A percentile compares a stretch with the other conserved stretches of the same genome.
Conservation (phyloP, 495 filamentous ascomycete species). For the Thermothielavioides terrestris region DNA sequence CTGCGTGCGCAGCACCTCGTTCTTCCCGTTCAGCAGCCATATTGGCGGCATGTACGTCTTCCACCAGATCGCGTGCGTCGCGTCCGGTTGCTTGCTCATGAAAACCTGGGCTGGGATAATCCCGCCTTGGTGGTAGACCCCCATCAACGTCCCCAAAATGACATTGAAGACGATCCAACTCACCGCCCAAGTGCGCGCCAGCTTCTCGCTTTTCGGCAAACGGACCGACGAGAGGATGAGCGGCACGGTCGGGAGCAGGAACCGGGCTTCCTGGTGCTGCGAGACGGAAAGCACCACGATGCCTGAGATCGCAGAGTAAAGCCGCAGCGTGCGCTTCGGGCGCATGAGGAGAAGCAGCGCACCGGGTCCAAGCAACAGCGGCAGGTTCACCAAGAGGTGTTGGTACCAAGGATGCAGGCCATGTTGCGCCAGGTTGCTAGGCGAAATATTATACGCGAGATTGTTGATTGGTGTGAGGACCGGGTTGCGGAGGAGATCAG, state of each 20-base stretch:
- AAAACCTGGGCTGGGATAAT: conserved; percentile 74
- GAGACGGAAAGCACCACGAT: conserved; percentile 72
- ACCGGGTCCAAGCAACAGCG: conserved; percentile 85
- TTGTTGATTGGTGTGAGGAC: conserved; percentile 89
- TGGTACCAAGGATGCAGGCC: conserved; percentile 89
- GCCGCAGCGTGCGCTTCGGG: conserved; percentile 47
- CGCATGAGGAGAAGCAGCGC: conserved; percentile 56
- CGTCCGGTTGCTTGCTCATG: conserved; percentile 48
- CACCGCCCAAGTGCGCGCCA: conserved; percentile 48
- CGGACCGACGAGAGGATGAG: conserved; percentile 78
- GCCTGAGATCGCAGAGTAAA: conserved; percentile 74
- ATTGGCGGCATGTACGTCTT: conserved; percentile 92
- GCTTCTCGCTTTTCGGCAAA: conserved; percentile 49
- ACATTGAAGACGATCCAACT: conserved; percentile 81
- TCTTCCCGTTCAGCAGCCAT: conserved; percentile 78
- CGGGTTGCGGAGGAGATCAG: conserved; percentile 47
- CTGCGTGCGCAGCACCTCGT: conserved; percentile 54
- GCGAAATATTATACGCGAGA: conserved; percentile 70
- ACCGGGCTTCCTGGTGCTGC: conserved; percentile 91
- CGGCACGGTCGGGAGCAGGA: conserved; percentile 79
- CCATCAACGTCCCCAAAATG: conserved; percentile 72
- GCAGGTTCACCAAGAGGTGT: conserved; percentile 76
- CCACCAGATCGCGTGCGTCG: conserved; percentile 84
- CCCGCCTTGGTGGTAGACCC: conserved; percentile 88
- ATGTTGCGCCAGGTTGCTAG: conserved; percentile 75